A percentile compares a stretch with the other conserved stretches of the same genome.
phyloP scores from a whole-genome alignment of 2,329 filamentous ascomycete species.

The Cordyceps fumosorosea region DNA sequence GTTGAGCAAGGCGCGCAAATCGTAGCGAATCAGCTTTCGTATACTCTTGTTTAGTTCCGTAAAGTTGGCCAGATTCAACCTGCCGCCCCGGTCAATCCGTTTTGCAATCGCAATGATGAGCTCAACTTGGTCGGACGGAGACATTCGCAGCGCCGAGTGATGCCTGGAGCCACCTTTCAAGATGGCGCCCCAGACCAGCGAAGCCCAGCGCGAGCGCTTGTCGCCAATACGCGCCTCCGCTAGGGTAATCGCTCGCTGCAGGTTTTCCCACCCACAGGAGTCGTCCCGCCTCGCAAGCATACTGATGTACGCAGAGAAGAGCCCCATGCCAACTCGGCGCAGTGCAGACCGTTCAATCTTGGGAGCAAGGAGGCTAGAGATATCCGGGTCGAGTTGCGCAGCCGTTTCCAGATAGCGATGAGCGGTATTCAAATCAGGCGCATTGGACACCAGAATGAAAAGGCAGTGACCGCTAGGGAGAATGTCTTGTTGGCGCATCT shows the following conservation, averaged over 20 bases:
- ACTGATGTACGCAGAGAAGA: slow-evolving; percentile 46
- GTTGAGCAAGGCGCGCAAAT: background rate
- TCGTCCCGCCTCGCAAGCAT: slow-evolving; percentile 20
- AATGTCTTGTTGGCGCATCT: slow-evolving; percentile 47
- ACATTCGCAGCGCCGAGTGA: slow-evolving; percentile 22
- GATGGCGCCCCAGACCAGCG: slow-evolving; percentile 28
- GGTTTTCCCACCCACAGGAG: slow-evolving; percentile 18
- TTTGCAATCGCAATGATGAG: slow-evolving; percentile 23
- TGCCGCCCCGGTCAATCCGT: slow-evolving; percentile 22
- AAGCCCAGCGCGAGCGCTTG: slow-evolving; percentile 22
- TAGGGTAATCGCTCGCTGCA: slow-evolving; percentile 27
- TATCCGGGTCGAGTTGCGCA: slow-evolving; percentile 12
- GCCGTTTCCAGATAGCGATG: slow-evolving; percentile 45
- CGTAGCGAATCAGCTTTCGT: slow-evolving; percentile 20
- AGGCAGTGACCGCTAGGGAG: slow-evolving; percentile 45
- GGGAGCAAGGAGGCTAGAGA: slow-evolving; percentile 18
- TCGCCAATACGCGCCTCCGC: slow-evolving; percentile 21
- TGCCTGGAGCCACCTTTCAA: slow-evolving; percentile 28
- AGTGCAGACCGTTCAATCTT: slow-evolving; percentile 21
- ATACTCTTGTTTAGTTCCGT: slow-evolving; percentile 20
- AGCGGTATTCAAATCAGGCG: slow-evolving; percentile 40
- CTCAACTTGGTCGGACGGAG: slow-evolving; percentile 24
- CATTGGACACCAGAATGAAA: slow-evolving; percentile 47
- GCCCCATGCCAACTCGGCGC: slow-evolving; percentile 20
- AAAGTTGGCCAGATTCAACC: slow-evolving; percentile 20